phyloP scores from a whole-genome alignment of 495 filamentous ascomycete species.

The Hyaloscypha hepaticicola region DNA sequence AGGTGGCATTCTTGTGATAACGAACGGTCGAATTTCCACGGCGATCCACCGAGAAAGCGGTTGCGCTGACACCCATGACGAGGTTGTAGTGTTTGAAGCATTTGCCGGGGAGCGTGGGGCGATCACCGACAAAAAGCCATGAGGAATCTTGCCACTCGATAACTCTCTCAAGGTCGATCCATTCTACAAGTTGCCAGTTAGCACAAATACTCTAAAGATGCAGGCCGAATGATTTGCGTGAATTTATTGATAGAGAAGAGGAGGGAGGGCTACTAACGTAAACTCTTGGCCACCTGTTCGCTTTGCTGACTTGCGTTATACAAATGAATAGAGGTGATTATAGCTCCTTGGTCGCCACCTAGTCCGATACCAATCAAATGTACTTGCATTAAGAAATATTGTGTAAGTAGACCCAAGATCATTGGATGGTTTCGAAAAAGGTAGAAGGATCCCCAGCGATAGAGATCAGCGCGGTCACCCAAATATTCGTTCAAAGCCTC shows the following conservation, averaged over 20 bases:
- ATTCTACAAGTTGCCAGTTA: not conserved
- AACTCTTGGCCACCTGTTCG: not conserved
- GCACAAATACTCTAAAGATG: not conserved
- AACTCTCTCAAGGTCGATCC: not conserved
- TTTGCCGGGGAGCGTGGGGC: not conserved
- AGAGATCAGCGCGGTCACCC: not conserved
- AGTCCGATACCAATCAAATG: not conserved
- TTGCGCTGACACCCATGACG: not conserved
- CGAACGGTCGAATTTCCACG: not conserved
- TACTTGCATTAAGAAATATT: not conserved
- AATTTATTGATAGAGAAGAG: not conserved
- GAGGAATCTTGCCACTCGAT: not conserved
- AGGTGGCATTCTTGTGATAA: not conserved
- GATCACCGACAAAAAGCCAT: not conserved
- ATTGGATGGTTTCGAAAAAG: slow-evolving; percentile 5
- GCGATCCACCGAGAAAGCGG: not conserved
- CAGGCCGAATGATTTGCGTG: not conserved
- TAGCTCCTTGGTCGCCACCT: not conserved
- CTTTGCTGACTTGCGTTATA: not conserved
- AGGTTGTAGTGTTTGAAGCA: not conserved
- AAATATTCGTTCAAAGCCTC: not conserved
- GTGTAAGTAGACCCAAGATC: not conserved
- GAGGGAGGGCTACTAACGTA: not conserved
- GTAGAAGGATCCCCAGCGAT: not conserved
- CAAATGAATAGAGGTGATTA: not conserved